Evolutionary conservation across 2,329 filamentous ascomycete species (phyloP).

Genomic region (Penicillium sclerotiorum): DNA sequence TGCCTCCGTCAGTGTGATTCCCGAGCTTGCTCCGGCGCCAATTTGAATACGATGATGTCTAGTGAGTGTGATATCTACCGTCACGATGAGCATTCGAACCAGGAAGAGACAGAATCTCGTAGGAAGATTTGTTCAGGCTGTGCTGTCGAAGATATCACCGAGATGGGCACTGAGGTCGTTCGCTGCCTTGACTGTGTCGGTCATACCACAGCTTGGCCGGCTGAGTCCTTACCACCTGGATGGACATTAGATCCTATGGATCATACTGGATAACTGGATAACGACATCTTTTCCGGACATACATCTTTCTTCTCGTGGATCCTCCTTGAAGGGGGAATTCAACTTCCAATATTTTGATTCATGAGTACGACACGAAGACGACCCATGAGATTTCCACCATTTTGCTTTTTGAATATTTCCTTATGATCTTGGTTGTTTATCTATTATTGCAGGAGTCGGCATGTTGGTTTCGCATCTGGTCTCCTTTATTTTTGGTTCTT

Average conservation of each 20-base stretch:
- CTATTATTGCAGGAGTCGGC: too few species aligned
- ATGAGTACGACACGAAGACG: neutral
- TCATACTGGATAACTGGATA: constrained; percentile 14
- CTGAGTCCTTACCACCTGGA: constrained; percentile 7
- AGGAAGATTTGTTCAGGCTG: constrained; percentile 44
- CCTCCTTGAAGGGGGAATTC: too few species aligned
- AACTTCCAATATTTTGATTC: neutral
- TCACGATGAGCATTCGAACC: constrained; percentile 1
- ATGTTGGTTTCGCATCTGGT: too few species aligned
- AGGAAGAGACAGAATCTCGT: constrained; percentile 8
- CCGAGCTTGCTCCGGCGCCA: constrained; percentile 28
- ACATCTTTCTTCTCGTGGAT: too few species aligned
- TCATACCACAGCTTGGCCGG: constrained; percentile 17
- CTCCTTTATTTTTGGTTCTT: too few species aligned
- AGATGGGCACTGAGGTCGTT: constrained; percentile 40
- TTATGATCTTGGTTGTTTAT: too few species aligned
- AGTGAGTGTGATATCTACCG: constrained; percentile 6
- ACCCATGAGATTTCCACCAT: neutral
- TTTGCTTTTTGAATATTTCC: too few species aligned
- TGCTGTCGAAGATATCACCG: constrained; percentile 42
- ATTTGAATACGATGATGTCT: neutral
- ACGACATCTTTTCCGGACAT: too few species aligned
- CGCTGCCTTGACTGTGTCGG: constrained; percentile 42
- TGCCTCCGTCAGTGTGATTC: constrained; percentile 45
- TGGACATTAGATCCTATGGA: constrained; percentile 22